Conservation (phyloP, 2,329 filamentous ascomycete species). For the Lecanicillium sp. region DNA sequence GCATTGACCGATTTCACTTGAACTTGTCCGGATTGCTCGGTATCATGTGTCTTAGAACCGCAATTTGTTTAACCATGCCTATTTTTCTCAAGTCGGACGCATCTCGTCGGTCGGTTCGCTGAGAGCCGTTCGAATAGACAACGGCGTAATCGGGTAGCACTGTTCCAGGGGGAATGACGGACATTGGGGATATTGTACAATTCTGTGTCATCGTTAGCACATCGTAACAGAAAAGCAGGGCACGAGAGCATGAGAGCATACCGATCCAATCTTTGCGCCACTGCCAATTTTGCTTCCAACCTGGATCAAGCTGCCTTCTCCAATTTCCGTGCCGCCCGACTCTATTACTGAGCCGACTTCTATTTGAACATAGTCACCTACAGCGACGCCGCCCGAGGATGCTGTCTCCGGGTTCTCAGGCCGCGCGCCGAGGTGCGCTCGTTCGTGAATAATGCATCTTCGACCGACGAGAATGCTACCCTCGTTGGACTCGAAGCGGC, state of each 20-base stretch:
- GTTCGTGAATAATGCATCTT: conserved; percentile 75
- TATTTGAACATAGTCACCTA: conserved; percentile 56
- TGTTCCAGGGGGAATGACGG: conserved; percentile 51
- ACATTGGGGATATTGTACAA: conserved; percentile 64
- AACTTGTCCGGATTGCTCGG: conserved; percentile 53
- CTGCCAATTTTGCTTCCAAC: conserved; percentile 53
- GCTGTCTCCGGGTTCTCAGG: conserved; percentile 23
- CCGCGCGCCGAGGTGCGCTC: conserved; percentile 47
- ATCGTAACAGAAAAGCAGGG: conserved; percentile 8
- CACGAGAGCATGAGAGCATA: no score
- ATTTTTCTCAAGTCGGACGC: conserved; percentile 58
- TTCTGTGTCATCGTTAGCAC: conserved; percentile 41
- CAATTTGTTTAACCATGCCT: conserved; percentile 60
- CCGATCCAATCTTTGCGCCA: conserved; percentile 58
- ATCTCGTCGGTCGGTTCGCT: conserved; percentile 53
- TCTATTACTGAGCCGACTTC: conserved; percentile 57
- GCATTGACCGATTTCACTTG: conserved; percentile 17
- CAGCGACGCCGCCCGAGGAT: conserved; percentile 42
- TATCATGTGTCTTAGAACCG: conserved; percentile 61
- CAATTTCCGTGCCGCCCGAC: conserved; percentile 54
- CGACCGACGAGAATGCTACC: conserved; percentile 77
- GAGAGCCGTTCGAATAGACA: conserved; percentile 58
- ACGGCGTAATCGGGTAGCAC: conserved; percentile 62
- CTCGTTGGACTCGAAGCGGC: conserved; percentile 68
- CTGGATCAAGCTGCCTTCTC: conserved; percentile 55